phyloP scores from a whole-genome alignment of 2,329 filamentous ascomycete species.

The Beauveria pseudobassiana region DNA sequence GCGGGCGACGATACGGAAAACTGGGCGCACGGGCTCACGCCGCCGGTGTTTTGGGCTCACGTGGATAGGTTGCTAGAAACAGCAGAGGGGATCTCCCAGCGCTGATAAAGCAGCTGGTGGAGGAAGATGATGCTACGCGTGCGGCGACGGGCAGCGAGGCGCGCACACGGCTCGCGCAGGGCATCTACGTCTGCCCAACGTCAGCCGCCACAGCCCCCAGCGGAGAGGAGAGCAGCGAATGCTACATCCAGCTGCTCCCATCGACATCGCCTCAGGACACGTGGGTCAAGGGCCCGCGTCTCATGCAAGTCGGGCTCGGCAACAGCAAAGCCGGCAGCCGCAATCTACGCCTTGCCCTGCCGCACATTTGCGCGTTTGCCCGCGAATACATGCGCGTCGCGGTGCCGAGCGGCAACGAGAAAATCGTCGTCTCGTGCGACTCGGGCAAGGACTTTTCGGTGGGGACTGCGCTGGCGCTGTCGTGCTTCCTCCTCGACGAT shows the following conservation, averaged over 20 bases:
- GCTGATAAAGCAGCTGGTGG: conserved; percentile 40
- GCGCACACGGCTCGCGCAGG: conserved; percentile 26
- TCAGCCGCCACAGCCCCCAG: conserved; percentile 15
- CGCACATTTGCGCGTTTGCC: conserved; percentile 52
- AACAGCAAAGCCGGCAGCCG: conserved; percentile 73
- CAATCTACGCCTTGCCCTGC: conserved; percentile 67
- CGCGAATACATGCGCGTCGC: conserved; percentile 26
- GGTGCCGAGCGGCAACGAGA: neutral
- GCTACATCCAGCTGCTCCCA: conserved; percentile 36
- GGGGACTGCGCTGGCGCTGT: conserved; percentile 65
- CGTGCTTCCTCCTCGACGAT: conserved; percentile 66
- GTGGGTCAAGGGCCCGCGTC: conserved; percentile 29
- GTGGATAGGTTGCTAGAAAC: conserved; percentile 51
- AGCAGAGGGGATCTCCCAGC: conserved; percentile 56
- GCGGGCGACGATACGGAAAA: conserved; percentile 92
- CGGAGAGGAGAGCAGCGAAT: conserved; percentile 14
- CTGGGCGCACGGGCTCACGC: conserved; percentile 78
- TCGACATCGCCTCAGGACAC: conserved; percentile 36
- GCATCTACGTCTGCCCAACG: conserved; percentile 30
- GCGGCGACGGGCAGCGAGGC: conserved; percentile 8
- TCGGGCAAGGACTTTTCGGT: conserved; percentile 75
- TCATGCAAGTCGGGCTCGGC: conserved; percentile 56
- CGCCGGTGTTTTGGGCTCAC: conserved; percentile 72
- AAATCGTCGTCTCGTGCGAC: conserved; percentile 59
- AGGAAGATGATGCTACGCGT: conserved; percentile 16